These are phyloP conservation scores for Eucalyptus marginata DNA, from an alignment of 345 rosid genomes.

Conservation along the genomic window DNA sequence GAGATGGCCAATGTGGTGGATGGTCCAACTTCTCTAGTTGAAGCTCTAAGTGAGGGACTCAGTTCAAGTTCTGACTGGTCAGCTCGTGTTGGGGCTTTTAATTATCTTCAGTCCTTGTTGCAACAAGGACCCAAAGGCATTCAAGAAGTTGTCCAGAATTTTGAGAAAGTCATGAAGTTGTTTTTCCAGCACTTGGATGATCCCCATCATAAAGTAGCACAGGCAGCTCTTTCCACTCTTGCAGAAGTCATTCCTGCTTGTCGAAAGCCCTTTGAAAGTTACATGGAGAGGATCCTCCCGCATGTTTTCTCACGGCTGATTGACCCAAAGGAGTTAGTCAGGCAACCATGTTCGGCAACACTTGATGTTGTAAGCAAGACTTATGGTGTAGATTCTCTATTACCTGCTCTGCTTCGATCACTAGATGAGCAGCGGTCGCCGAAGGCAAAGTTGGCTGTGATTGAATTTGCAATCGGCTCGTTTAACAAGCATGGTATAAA, in stretches of 20 bases:
- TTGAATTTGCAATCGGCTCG: constrained; percentile 83
- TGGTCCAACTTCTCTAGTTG: constrained; percentile 79
- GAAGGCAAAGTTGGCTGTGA: constrained; percentile 97
- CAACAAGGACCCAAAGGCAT: constrained; percentile 92
- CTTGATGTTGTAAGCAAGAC: constrained; percentile 91
- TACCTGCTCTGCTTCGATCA: constrained; percentile 94
- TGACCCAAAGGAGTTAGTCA: constrained; percentile 95
- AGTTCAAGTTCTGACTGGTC: constrained; percentile 92
- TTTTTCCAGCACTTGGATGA: constrained; percentile 97
- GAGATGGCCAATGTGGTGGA: constrained; percentile 68
- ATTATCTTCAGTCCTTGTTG: constrained; percentile 70
- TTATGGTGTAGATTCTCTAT: constrained; percentile 80
- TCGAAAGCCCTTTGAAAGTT: constrained; percentile 96
- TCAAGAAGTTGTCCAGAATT: constrained; percentile 88
- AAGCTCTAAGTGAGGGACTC: constrained; percentile 87
- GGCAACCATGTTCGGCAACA: constrained; percentile 90
- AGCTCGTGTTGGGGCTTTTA: constrained; percentile 95
- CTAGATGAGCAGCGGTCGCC: constrained; percentile 98
- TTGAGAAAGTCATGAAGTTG: constrained; percentile 97
- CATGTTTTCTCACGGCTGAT: constrained; percentile 95
- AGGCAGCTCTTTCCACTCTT: constrained; percentile 94
- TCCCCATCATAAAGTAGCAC: constrained; percentile 99
- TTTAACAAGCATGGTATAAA: constrained; percentile 74
- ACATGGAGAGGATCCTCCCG: constrained; percentile 93
- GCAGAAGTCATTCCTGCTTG: constrained; percentile 92